Conservation (phyloP, 495 filamentous ascomycete species). For the Evernia prunastri region DNA sequence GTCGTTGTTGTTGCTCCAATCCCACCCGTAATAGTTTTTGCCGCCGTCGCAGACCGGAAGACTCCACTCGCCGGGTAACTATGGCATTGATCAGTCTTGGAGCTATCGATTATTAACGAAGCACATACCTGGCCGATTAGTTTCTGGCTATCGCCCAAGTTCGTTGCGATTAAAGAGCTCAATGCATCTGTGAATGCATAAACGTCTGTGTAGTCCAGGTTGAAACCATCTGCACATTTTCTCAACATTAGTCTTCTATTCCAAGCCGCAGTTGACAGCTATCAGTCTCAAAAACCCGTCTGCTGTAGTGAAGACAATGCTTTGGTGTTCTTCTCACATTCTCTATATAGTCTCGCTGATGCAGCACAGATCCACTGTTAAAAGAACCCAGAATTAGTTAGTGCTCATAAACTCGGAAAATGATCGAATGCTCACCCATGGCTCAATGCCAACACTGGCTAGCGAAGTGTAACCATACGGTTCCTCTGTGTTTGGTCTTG, state of each 20-base stretch:
- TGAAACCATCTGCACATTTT: background rate
- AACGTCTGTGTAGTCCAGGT: background rate
- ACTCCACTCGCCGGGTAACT: background rate
- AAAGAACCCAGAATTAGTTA: background rate
- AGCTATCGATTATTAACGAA: background rate
- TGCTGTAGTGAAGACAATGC: too few relatives aligned
- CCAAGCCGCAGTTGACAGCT: background rate
- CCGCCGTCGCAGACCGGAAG: slow-evolving; percentile 7
- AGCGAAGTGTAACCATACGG: background rate
- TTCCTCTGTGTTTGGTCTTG: too few relatives aligned
- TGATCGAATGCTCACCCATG: background rate
- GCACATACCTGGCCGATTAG: background rate
- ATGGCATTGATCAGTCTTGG: background rate
- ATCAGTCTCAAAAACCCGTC: background rate
- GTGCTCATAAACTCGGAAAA: background rate
- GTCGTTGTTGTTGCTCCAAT: background rate
- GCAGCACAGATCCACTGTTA: slow-evolving; percentile 1
- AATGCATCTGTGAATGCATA: background rate
- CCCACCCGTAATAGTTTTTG: slow-evolving; percentile 4
- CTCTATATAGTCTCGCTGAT: background rate
- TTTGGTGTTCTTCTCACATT: background rate
- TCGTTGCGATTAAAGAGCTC: background rate
- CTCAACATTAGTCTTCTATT: background rate
- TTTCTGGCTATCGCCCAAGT: background rate
- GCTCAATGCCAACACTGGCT: background rate